These are phyloP conservation scores for Fusarium sp. DNA, from an alignment of 2,329 filamentous ascomycete genomes.

Conservation along the genomic window DNA sequence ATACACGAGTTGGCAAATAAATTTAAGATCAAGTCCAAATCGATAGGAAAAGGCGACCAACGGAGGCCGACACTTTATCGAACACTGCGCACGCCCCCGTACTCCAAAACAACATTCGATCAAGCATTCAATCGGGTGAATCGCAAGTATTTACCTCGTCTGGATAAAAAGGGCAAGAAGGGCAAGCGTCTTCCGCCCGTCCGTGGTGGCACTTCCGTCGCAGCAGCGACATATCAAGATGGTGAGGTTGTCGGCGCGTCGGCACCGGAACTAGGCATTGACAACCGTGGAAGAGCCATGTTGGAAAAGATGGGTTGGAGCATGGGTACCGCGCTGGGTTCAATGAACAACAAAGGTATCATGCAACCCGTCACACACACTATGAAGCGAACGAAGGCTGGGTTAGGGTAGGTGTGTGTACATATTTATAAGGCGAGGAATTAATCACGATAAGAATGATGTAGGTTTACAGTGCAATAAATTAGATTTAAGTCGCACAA, in stretches of 20 bases:
- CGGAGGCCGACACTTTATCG: constrained; percentile 85
- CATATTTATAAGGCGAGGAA: too few relatives aligned
- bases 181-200: constrained; percentile 47
- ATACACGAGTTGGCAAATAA: constrained; percentile 83
- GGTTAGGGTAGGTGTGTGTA: constrained; percentile 70
- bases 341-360: constrained; percentile 87
- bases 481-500: neutral
- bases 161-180: constrained; percentile 58
- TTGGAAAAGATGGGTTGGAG: constrained; percentile 98
- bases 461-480: neutral
- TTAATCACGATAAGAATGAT: too few relatives aligned
- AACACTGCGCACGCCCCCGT: constrained; percentile 74
- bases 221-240: constrained; percentile 72
- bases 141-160: constrained; percentile 68
- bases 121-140: constrained; percentile 52
- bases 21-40: constrained; percentile 87
- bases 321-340: constrained; percentile 85
- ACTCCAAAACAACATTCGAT: constrained; percentile 69
- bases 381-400: constrained; percentile 87
- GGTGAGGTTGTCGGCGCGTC: constrained; percentile 89
- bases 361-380: constrained; percentile 87
- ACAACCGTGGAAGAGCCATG: constrained; percentile 88
- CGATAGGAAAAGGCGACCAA: constrained; percentile 77
- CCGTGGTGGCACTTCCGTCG: constrained; percentile 41
- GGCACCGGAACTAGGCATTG: constrained; percentile 84